Evolutionary conservation across 2,329 filamentous ascomycete genomes (phyloP).

Genomic region (Aspergillus brasiliensis): DNA sequence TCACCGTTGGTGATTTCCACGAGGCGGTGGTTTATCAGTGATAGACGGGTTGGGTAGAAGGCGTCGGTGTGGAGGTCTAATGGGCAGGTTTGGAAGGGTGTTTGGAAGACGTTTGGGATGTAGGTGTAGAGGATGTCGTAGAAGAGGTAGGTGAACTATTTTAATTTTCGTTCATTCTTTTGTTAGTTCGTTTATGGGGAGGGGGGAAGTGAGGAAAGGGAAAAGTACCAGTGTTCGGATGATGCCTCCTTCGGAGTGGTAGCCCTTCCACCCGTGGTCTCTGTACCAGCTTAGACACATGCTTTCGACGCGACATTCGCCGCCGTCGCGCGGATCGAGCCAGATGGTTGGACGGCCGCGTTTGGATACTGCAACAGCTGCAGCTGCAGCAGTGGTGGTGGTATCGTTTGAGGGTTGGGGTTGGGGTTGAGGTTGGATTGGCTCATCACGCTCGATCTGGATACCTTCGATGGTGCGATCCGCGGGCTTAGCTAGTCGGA

Average conservation of each 20-base stretch:
- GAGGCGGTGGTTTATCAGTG: constrained; percentile 84
- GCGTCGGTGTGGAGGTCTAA: constrained; percentile 90
- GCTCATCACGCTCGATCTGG: constrained; percentile 67
- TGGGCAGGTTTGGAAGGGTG: constrained; percentile 89
- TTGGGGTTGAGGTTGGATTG: constrained; percentile 8
- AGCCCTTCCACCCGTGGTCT: constrained; percentile 85
- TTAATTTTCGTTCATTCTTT: not conserved
- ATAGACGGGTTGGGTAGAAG: constrained; percentile 83
- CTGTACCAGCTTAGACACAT: constrained; percentile 93
- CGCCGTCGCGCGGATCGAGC: constrained; percentile 73
- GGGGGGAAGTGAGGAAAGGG: not conserved
- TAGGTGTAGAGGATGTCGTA: constrained; percentile 92
- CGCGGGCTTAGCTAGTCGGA: constrained; percentile 72
- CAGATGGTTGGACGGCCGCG: constrained; percentile 69
- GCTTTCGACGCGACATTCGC: constrained; percentile 83
- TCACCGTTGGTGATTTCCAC: constrained; percentile 84
- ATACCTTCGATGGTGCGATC: constrained; percentile 77
- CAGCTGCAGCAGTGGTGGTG: too few species aligned
- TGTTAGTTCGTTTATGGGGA: not conserved
- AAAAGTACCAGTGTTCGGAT: constrained; percentile 70
- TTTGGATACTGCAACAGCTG: constrained; percentile 16
- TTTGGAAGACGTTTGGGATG: constrained; percentile 96
- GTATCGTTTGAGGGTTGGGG: too few species aligned
- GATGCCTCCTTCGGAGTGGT: constrained; percentile 89
- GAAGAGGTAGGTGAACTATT: constrained; percentile 77